Conservation (phyloP, 2,329 filamentous ascomycete genomes). For the Fusarium sp. region DNA sequence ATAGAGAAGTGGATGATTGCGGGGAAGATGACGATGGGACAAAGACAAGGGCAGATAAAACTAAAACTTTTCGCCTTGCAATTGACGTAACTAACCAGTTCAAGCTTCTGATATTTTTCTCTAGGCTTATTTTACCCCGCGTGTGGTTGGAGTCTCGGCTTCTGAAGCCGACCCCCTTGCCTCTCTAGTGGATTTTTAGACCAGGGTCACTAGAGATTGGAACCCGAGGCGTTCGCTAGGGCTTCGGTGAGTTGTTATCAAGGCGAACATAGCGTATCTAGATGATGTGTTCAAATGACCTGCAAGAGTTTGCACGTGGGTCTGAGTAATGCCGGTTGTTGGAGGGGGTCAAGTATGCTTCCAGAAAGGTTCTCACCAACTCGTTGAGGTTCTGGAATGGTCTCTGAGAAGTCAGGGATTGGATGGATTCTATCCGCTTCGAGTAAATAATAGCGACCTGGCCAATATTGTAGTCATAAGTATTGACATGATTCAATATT, state of each 20-base stretch:
- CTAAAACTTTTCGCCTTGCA: too few species aligned
- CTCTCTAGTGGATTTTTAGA: neutral
- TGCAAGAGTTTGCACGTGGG: neutral
- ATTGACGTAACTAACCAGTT: too few species aligned
- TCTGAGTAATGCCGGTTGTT: too few species aligned
- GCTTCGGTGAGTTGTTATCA: neutral
- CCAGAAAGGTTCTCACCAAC: neutral
- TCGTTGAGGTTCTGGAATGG: too few species aligned
- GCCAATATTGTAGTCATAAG: neutral
- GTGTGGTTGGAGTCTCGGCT: constrained; percentile 16
- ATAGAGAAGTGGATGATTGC: neutral
- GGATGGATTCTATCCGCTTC: too few species aligned
- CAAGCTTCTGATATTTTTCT: neutral
- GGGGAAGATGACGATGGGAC: constrained; percentile 10
- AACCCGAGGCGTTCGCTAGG: neutral
- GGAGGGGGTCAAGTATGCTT: neutral
- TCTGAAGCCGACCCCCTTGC: constrained; percentile 5
- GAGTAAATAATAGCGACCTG: neutral
- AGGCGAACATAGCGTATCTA: neutral
- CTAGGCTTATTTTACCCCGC: neutral
- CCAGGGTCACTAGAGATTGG: neutral
- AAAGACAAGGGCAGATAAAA: neutral
- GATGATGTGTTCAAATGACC: neutral
- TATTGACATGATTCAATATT: too few species aligned
- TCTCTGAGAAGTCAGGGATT: too few species aligned